Evolutionary conservation across 2,329 filamentous ascomycete species (phyloP).

Genomic region (Fusarium cyanostomum): DNA sequence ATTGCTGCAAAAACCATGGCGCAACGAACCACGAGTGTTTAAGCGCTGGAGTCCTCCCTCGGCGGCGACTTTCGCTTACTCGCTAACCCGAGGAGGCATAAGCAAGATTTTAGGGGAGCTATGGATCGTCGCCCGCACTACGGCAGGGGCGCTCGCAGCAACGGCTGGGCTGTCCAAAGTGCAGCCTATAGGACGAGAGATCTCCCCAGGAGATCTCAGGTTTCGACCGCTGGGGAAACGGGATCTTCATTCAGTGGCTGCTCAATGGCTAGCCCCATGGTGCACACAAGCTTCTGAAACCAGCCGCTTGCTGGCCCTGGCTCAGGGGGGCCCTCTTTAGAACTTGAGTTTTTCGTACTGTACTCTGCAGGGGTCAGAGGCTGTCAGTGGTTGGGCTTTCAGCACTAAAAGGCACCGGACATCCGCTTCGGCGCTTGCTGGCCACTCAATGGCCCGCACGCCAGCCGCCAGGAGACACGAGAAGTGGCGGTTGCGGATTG

Average conservation of each 20-base stretch:
- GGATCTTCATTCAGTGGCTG: slow-evolving; percentile 33
- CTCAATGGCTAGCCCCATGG: slow-evolving; percentile 14
- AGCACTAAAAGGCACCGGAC: slow-evolving; percentile 12
- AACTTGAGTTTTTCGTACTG: slow-evolving; percentile 27
- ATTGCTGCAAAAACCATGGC: slow-evolving; percentile 7
- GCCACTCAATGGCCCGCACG: slow-evolving; percentile 37
- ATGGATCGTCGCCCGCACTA: slow-evolving; percentile 7
- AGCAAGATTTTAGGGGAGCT: not conserved
- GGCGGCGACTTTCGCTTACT: not conserved
- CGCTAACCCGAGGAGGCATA: not conserved
- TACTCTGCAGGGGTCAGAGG: slow-evolving; percentile 26
- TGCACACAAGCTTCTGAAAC: slow-evolving; percentile 39
- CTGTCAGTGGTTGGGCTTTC: slow-evolving; percentile 25
- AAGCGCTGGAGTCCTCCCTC: slow-evolving; percentile 15
- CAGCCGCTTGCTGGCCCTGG: slow-evolving; percentile 34
- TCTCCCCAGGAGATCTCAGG: slow-evolving; percentile 37
- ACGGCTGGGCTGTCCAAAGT: slow-evolving; percentile 19
- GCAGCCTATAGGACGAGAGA: slow-evolving; percentile 37
- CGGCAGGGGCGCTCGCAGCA: slow-evolving; percentile 28
- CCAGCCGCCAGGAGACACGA: slow-evolving; percentile 33
- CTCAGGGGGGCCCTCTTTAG: slow-evolving; percentile 29
- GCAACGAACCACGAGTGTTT: slow-evolving; percentile 22
- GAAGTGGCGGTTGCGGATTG: not conserved
- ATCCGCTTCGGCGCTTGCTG: slow-evolving; percentile 25
- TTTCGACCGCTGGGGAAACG: slow-evolving; percentile 21